Evolutionary conservation across 108 stramenopile species (phyloP).

Genomic region (Stephanodiscus triporus): DNA sequence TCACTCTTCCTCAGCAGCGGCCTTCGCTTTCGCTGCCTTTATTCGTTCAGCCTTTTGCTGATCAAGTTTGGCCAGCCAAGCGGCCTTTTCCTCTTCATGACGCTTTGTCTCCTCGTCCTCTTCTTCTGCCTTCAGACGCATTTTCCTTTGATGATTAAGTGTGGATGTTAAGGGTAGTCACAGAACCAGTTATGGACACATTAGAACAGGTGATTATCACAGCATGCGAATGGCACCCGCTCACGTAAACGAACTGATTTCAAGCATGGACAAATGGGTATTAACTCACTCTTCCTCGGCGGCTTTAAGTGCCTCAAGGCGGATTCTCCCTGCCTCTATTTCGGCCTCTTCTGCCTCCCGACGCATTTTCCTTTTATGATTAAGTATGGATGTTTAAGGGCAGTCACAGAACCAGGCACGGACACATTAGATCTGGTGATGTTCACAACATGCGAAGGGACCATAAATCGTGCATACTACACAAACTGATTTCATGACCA

Average conservation of each 20-base stretch:
- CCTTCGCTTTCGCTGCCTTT: too few species aligned
- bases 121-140: not conserved
- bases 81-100: not conserved
- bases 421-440: not conserved
- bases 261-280: too few species aligned
- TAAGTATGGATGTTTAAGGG: not conserved
- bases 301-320: not conserved
- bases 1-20: not conserved
- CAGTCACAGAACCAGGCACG: not conserved
- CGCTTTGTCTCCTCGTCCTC: not conserved
- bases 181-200: not conserved
- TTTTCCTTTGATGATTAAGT: not conserved
- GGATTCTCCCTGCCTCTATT: not conserved
- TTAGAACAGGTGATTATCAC: not conserved
- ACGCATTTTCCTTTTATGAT: not conserved
- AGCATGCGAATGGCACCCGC: not conserved
- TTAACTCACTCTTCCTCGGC: slow-evolving; percentile 1
- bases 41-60: too few species aligned
- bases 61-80: too few species aligned
- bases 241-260: not conserved
- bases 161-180: not conserved
- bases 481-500: too few species aligned
- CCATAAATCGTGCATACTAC: not conserved
- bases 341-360: not conserved
- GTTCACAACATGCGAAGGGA: not conserved